These are phyloP conservation scores for Didymosphaeria variabile DNA, from an alignment of 2,329 filamentous ascomycete genomes.

Conservation along the genomic window DNA sequence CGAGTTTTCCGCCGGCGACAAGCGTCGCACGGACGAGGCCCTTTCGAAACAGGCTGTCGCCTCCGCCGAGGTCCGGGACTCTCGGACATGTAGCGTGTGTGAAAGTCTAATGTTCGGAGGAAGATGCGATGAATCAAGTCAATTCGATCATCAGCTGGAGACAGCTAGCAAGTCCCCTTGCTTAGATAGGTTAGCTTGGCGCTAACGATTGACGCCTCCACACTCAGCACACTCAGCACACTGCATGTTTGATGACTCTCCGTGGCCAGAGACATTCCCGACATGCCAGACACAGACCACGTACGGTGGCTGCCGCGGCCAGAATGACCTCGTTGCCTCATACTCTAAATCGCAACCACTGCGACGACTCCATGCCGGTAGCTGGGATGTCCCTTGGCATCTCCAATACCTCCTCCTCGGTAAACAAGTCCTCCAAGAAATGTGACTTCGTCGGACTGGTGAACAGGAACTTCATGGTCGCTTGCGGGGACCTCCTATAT, in stretches of 20 bases:
- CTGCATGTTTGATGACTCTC: too few species aligned
- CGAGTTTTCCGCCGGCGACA: constrained; percentile 24
- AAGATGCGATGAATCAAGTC: too few species aligned
- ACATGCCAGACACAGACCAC: too few species aligned
- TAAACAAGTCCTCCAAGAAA: constrained; percentile 13
- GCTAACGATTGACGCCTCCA: too few species aligned
- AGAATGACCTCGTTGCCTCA: too few species aligned
- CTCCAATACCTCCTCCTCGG: constrained; percentile 11
- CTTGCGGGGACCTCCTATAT: not conserved
- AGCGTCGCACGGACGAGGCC: constrained; percentile 24
- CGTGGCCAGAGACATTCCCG: too few species aligned
- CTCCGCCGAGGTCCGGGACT: not conserved
- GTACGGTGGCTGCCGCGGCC: too few species aligned
- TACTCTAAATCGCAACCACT: not conserved
- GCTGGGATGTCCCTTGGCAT: constrained; percentile 22
- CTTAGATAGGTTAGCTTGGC: too few species aligned
- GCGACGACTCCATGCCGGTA: not conserved
- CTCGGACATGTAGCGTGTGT: not conserved
- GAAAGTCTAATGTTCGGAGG: too few species aligned
- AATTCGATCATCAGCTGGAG: too few species aligned
- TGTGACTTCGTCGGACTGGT: constrained; percentile 8
- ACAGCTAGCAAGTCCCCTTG: too few species aligned
- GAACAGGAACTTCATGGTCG: constrained; percentile 14
- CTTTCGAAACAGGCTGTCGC: constrained; percentile 28
- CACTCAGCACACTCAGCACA: too few species aligned